Conservation (phyloP, 495 filamentous ascomycete genomes). For the Hypomontagnella monticulosa region DNA sequence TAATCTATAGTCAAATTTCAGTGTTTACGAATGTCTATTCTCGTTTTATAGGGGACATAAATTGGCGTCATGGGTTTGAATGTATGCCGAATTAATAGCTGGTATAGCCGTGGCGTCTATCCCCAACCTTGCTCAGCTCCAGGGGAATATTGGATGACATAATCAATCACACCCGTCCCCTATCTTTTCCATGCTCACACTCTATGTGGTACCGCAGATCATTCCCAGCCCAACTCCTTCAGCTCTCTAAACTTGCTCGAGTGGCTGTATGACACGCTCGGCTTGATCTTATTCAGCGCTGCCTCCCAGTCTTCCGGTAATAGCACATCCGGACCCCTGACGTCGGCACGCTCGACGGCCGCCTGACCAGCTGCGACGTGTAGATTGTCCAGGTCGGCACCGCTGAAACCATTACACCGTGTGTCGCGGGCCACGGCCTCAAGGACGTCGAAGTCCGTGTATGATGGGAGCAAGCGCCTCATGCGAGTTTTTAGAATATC, state of each 20-base stretch:
- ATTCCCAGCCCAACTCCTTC: slow-evolving; percentile 50
- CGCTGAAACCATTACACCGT: slow-evolving; percentile 84
- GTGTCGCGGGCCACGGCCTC: slow-evolving; percentile 69
- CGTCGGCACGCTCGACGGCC: slow-evolving; percentile 68
- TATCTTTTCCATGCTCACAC: too few species aligned
- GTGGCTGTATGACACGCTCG: slow-evolving; percentile 76
- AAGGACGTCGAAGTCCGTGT: slow-evolving; percentile 54
- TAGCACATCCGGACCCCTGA: slow-evolving; percentile 52
- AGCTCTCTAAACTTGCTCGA: slow-evolving; percentile 74
- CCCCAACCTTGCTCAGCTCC: too few species aligned
- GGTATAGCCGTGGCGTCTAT: too few species aligned
- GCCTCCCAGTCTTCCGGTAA: slow-evolving; percentile 78
- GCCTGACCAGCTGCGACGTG: slow-evolving; percentile 79
- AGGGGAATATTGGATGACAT: too few species aligned
- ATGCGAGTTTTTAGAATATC: slow-evolving; percentile 79
- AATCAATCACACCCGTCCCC: too few species aligned
- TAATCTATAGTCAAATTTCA: too few species aligned
- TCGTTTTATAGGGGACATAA: too few species aligned
- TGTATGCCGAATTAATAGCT: too few species aligned
- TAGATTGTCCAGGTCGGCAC: slow-evolving; percentile 85
- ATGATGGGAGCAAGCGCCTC: slow-evolving; percentile 54
- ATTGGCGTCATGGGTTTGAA: too few species aligned
- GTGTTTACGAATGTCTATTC: too few species aligned
- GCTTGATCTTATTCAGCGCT: slow-evolving; percentile 75
- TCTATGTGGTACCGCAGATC: background rate